Conservation (phyloP, 2,329 filamentous ascomycete species). For the Elsinoe perseae region DNA sequence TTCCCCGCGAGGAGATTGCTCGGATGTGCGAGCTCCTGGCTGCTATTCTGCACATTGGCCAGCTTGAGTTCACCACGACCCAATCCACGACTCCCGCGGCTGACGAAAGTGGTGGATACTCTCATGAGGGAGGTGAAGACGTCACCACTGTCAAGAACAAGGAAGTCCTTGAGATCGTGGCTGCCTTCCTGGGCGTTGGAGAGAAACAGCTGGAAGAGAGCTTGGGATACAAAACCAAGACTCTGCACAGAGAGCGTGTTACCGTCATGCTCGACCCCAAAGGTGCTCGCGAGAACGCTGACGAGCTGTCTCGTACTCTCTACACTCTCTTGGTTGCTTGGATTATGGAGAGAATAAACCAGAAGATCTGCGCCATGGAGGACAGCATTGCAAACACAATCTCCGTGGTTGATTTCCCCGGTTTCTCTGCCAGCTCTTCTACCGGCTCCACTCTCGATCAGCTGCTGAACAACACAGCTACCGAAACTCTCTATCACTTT, state of each 20-base stretch:
- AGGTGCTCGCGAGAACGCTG: constrained; percentile 82
- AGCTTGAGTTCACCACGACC: constrained; percentile 84
- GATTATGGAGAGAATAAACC: constrained; percentile 87
- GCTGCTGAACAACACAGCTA: constrained; percentile 87
- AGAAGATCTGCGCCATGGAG: constrained; percentile 76
- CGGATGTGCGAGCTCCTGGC: constrained; percentile 95
- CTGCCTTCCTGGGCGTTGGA: constrained; percentile 87
- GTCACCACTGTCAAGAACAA: constrained; percentile 89
- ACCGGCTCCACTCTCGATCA: constrained; percentile 86
- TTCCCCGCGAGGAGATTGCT: constrained; percentile 85
- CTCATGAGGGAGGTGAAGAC: constrained; percentile 82
- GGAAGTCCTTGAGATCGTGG: constrained; percentile 75
- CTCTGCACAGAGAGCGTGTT: constrained; percentile 91
- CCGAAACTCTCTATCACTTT: constrained; percentile 85
- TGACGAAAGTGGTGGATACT: constrained; percentile 93
- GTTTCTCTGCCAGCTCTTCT: constrained; percentile 75
- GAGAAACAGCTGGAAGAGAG: constrained; percentile 76
- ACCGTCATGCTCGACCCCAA: constrained; percentile 94
- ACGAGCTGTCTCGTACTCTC: constrained; percentile 84
- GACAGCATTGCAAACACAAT: constrained; percentile 88
- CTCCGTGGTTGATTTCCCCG: constrained; percentile 92
- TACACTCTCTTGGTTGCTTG: constrained; percentile 93
- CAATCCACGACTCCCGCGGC: constrained; percentile 69
- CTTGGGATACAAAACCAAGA: constrained; percentile 93
- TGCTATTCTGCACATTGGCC: constrained; percentile 91